Base-by-base conservation (phyloP, 1,284 basidiomycete genomes). In the Ganoderma boninense region DNA sequence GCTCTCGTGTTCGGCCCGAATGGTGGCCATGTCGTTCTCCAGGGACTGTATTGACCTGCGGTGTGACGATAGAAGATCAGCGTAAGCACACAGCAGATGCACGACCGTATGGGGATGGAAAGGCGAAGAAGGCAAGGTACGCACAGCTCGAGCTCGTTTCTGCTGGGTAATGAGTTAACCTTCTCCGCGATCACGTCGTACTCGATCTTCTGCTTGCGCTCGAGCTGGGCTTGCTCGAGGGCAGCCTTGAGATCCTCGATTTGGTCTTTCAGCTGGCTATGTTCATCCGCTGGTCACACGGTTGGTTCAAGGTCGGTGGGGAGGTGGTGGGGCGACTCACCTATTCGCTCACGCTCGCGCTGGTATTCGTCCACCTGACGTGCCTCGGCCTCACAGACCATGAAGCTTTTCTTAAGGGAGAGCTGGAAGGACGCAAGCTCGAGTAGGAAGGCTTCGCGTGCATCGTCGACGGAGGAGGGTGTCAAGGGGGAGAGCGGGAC, bases 121-220 rank as follows among this genome's bases (percentile, higher is more conserved):
- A 18, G 23, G 54, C 10, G 29, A 42, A 52, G 7, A n/a, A 18
- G 43, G 43, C 26, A 64, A 1, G 35, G 43, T 26, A 86, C 87
- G 77, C 75, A 93, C 94, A 84, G 85, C 75, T 92, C 89, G 20
- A 95, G 84, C 75, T 95, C 94, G 18, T 90, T 89, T 67, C 93
- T 84, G 73, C 84, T 90, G 1, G 93, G 92, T 4, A 95, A 81
- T n/a, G 87, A 87, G 75, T 94, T 94, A 61, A 95, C 89, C 79
- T 91, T 94, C 82, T 95, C 94, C 4, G 94, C 87, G 62, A 95
- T 87, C 61, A 87, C 82, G 81, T 95, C 93, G 77, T 95, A 95
- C 76, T 95, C 93, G 74, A 95, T 93, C 82, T 94, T 95, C 69
- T 90, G 87, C 70, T 85, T 85, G 59, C 94, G 87, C 67, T 90